phyloP scores from a whole-genome alignment of 805 yeast species.

The Lipomyces chichibuensis region DNA sequence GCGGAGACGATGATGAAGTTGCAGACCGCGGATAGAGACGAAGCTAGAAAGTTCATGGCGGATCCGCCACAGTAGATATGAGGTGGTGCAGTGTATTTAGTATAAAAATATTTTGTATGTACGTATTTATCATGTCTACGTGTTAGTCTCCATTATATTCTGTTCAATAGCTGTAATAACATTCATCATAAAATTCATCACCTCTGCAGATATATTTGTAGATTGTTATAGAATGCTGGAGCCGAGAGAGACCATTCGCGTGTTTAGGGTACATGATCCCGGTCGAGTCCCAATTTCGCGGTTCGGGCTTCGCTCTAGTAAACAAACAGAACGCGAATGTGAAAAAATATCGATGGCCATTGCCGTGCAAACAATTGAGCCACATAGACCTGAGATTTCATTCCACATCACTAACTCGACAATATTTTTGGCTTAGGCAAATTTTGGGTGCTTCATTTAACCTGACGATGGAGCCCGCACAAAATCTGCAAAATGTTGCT shows the following conservation, averaged over 20 bases:
- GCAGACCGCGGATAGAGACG: conserved; percentile 25
- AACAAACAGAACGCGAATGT: conserved; percentile 2
- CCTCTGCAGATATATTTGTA: not conserved
- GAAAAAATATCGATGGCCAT: not conserved
- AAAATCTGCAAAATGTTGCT: conserved; percentile 23
- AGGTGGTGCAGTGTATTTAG: not conserved
- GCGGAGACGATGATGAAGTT: conserved; percentile 19
- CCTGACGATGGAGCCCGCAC: conserved; percentile 15
- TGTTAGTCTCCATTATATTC: not conserved
- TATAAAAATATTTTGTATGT: conserved; percentile 8
- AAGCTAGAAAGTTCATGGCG: conserved; percentile 27
- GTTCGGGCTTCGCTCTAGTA: not conserved
- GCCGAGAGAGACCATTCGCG: no score
- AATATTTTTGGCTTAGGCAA: not conserved
- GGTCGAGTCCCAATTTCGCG: not conserved
- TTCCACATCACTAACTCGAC: not conserved
- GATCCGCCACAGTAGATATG: conserved; percentile 31
- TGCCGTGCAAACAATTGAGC: not conserved
- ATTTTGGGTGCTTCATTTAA: not conserved
- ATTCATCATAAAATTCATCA: no score
- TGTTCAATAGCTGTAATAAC: no score
- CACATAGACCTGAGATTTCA: not conserved
- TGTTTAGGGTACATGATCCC: no score
- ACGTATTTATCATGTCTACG: conserved; percentile 1
- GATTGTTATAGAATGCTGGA: not conserved